These are phyloP conservation scores for Auriscalpium orientale DNA, from an alignment of 768 basidiomycete genomes.

Conservation along the genomic window DNA sequence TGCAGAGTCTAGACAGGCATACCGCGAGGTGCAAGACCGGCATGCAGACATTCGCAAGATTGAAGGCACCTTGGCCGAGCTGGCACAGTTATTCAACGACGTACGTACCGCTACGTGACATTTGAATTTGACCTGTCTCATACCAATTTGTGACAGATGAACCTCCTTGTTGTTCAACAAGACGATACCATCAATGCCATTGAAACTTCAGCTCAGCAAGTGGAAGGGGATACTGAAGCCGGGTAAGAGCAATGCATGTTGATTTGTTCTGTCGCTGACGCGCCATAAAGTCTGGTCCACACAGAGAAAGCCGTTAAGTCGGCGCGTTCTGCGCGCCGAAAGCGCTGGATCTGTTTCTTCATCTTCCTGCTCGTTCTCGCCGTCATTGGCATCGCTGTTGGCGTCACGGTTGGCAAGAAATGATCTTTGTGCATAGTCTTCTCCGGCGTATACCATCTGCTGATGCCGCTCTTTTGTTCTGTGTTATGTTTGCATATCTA, in stretches of 20 bases:
- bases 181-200: slow-evolving; percentile 63
- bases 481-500: not conserved
- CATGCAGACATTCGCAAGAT: slow-evolving; percentile 82
- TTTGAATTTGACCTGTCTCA: not conserved
- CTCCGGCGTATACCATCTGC: not conserved
- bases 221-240: slow-evolving; percentile 59
- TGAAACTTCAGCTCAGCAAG: slow-evolving; percentile 52
- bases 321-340: slow-evolving; percentile 65
- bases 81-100: slow-evolving; percentile 84
- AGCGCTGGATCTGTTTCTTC: slow-evolving; percentile 82
- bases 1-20: slow-evolving; percentile 74
- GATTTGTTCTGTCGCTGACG: not conserved
- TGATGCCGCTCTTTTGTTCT: not conserved
- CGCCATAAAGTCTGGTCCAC: slow-evolving; percentile 40
- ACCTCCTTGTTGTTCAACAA: slow-evolving; percentile 69
- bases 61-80: slow-evolving; percentile 80
- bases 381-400: slow-evolving; percentile 55
- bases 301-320: slow-evolving; percentile 62
- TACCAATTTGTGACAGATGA: slow-evolving; percentile 46
- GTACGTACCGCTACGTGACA: slow-evolving; percentile 29
- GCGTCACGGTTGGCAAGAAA: slow-evolving; percentile 27
- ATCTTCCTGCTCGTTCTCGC: slow-evolving; percentile 46
- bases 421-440: not conserved
- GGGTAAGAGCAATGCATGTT: slow-evolving; percentile 37
- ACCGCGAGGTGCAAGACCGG: slow-evolving; percentile 82